A percentile compares a stretch with the other conserved stretches of the same genome.
phyloP scores from a whole-genome alignment of 805 yeast genomes.

The Komagataella pseudopastoris region DNA sequence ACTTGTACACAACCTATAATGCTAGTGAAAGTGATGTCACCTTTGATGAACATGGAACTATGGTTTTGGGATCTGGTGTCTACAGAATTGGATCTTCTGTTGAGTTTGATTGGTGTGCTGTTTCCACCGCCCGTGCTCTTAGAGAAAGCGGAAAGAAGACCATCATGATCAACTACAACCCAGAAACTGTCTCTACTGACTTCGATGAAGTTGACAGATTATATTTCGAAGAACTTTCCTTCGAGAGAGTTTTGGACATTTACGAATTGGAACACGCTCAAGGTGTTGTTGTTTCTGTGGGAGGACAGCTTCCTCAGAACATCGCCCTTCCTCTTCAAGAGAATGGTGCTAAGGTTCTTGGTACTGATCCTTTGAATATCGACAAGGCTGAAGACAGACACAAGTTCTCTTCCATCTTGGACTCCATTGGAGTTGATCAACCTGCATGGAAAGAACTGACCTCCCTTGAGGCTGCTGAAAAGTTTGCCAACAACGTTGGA shows the following conservation, averaged over 20 bases:
- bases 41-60: conserved; percentile 81
- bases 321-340: conserved; percentile 77
- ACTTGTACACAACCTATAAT: conserved; percentile 90
- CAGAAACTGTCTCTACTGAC: conserved; percentile 97
- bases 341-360: conserved; percentile 78
- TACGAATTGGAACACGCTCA: conserved; percentile 82
- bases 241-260: conserved; percentile 94
- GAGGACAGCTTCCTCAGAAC: conserved; percentile 97
- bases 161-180: conserved; percentile 94
- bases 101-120: conserved; percentile 99
- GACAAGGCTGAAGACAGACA: conserved; percentile 98
- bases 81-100: conserved; percentile 97
- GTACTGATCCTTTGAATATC: conserved; percentile 89
- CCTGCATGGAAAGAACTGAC: conserved; percentile 97
- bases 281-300: conserved; percentile 93
- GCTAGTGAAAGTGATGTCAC: conserved; percentile 76
- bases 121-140: conserved; percentile 87
- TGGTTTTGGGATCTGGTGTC: conserved; percentile 98
- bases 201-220: conserved; percentile 96
- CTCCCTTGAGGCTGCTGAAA: conserved; percentile 72
- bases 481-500: conserved; percentile 74
- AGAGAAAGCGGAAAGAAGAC: conserved; percentile 82
- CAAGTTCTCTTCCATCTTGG: conserved; percentile 89
- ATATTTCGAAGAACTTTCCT: conserved; percentile 89
- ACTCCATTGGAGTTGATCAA: conserved; percentile 87